These are phyloP conservation scores for Suillus subaureus DNA, from an alignment of 768 basidiomycete genomes.

Conservation along the genomic window DNA sequence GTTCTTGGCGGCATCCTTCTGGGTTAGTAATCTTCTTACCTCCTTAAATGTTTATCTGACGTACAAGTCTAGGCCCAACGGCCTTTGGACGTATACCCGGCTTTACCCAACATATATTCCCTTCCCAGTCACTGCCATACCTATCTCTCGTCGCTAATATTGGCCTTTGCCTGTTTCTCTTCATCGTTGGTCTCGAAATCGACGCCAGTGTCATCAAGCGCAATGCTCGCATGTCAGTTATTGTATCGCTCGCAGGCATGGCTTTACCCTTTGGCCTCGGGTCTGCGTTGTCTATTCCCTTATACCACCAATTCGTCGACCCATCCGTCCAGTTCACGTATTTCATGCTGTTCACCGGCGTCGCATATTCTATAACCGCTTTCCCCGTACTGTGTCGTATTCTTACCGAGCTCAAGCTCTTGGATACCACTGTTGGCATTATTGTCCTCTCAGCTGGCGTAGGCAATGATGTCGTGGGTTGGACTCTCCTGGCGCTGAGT, in stretches of 20 bases:
- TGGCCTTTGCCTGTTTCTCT: constrained; percentile 85
- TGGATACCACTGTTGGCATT: constrained; percentile 91
- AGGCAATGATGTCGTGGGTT: constrained; percentile 84
- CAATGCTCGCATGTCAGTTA: constrained; percentile 65
- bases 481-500: constrained; percentile 86
- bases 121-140: constrained; percentile 66
- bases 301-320: constrained; percentile 70
- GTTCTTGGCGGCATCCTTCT: constrained; percentile 89
- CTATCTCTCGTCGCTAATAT: constrained; percentile 89
- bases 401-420: constrained; percentile 85
- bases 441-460: constrained; percentile 93
- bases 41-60: constrained; percentile 25
- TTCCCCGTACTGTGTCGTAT: constrained; percentile 88
- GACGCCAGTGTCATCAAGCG: constrained; percentile 78
- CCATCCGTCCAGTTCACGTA: constrained; percentile 71
- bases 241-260: constrained; percentile 84
- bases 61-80: constrained; percentile 40
- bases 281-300: constrained; percentile 65
- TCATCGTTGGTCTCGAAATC: constrained; percentile 92
- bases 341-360: constrained; percentile 94
- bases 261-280: constrained; percentile 87
- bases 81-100: constrained; percentile 82
- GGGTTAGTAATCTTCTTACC: constrained; percentile 41
- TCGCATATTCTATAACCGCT: constrained; percentile 87
- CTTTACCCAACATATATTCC: constrained; percentile 88